Evolutionary conservation across 2,329 filamentous ascomycete genomes (phyloP), one percentile per base, ranked within the genome.

Genomic region (Aschersonia sp.): DNA sequence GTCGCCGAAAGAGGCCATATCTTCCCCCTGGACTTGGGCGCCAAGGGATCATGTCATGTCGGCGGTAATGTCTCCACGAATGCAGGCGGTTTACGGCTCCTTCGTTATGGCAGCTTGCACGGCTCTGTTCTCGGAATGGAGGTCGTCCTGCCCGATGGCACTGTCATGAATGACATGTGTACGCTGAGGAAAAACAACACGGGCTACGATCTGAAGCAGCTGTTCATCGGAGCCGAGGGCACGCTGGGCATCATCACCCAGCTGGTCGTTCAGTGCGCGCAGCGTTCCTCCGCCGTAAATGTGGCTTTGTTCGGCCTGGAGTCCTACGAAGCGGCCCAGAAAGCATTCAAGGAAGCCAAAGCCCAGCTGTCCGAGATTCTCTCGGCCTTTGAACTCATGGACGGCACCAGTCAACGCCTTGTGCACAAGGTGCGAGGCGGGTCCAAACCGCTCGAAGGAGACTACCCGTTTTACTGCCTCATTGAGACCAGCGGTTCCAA

Each of bases 381-480:
- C 4, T 97, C 91, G 3, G 92, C 92, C 0, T 98, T 98, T 61
- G 92, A 98, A 70, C 74, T 98, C 53, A 98, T 98, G 91, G 92
- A 98, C 57, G 80, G 78, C 20, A 74, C 80, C 53, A 91, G 81
- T 52, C 92, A 97, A 67, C 72, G 80, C 52, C 70, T 95, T 40
- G 87, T 94, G 40, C 74, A 80, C 48, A 69, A 74, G 47, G 84
- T 89, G 38, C 88, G 85, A 6, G 88, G 84, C 9, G 80, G 82
- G 30, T 85, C 84, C 59, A 86, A 84, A 60, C 92, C 92, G 0
- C 73, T 98, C 3, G 89, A 95, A 55, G 80, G 74, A 48, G 80
- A 89, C 40, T 75, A 95, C 60, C 88, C 89, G 0, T 98, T 98
- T 69, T 98, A 97, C 73, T 96, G 91, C 64, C 73, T 98, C 45